phyloP scores from a whole-genome alignment of 2,329 filamentous ascomycete species.

The Aspergillus piperis region DNA sequence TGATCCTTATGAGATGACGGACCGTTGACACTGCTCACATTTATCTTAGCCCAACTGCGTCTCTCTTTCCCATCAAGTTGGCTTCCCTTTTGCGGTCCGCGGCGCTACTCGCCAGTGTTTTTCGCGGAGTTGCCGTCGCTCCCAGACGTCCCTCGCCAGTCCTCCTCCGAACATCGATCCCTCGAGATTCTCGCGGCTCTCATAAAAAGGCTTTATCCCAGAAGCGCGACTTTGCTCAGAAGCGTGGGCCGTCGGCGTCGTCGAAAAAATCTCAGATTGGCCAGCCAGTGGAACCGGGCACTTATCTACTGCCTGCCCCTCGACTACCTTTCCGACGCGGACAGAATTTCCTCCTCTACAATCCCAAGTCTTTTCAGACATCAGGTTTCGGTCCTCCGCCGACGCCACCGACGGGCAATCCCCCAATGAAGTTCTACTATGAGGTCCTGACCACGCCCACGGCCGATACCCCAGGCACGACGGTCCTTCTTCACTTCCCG shows the following conservation, averaged over 20 bases:
- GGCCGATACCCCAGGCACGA: slow-evolving; percentile 81
- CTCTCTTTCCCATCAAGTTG: slow-evolving; percentile 33
- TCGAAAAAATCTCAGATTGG: neutral
- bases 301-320: slow-evolving; percentile 19
- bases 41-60: neutral
- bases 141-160: slow-evolving; percentile 8
- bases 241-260: neutral
- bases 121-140: slow-evolving; percentile 24
- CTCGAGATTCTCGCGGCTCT: neutral
- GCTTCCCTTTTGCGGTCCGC: slow-evolving; percentile 36
- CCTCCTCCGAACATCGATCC: neutral
- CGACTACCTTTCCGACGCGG: neutral
- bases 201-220: neutral
- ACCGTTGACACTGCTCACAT: neutral
- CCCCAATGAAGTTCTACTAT: slow-evolving; percentile 69
- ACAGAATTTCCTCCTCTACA: slow-evolving; percentile 28
- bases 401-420: slow-evolving; percentile 1
- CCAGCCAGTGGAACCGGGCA: slow-evolving; percentile 8
- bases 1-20: neutral
- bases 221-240: neutral
- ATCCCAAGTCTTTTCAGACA: slow-evolving; percentile 18
- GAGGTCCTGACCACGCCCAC: slow-evolving; percentile 81
- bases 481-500: slow-evolving; percentile 76
- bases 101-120: slow-evolving; percentile 32
- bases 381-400: slow-evolving; percentile 16